Evolutionary conservation across 257 asterid genomes (phyloP).

Genomic region (Hygrophila difformis): DNA sequence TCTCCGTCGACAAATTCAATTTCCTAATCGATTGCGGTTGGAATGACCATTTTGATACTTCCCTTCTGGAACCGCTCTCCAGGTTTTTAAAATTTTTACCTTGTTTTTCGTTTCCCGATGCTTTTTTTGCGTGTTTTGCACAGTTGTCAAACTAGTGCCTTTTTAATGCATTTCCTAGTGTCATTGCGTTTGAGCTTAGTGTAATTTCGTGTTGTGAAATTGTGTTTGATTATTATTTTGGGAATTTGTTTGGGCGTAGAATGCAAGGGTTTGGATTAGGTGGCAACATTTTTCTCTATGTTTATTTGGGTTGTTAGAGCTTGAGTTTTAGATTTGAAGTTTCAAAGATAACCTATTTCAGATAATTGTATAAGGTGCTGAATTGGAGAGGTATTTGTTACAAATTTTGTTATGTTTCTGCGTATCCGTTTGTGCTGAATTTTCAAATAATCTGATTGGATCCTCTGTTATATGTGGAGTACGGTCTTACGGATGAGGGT

Average conservation of each 20-base stretch:
- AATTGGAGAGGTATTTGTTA: background rate
- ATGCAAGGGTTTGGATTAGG: too few relatives aligned
- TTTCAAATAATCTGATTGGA: too few relatives aligned
- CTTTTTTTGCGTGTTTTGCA: background rate
- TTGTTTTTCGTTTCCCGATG: background rate
- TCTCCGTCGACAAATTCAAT: slow-evolving; percentile 83
- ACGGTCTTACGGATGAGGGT: too few relatives aligned
- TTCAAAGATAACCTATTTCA: background rate
- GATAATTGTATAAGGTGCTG: background rate
- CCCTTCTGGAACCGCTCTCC: slow-evolving; percentile 87
- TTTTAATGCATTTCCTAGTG: too few relatives aligned
- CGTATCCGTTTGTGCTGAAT: too few relatives aligned
- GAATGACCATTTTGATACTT: slow-evolving; percentile 94
- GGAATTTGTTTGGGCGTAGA: background rate
- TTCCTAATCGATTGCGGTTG: slow-evolving; percentile 94
- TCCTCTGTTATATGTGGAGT: too few relatives aligned
- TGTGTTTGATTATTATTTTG: background rate
- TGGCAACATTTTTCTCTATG: background rate
- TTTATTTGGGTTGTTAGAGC: background rate
- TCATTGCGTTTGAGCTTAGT: too few relatives aligned
- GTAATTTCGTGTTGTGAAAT: background rate
- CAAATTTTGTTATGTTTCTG: background rate
- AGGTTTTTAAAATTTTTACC: slow-evolving; percentile 33
- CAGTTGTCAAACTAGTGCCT: slow-evolving; percentile 4
- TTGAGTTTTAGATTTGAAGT: background rate